Conservation (phyloP, 225 moss, liverwort and hornwort species). For the Straminergon stramineum region DNA sequence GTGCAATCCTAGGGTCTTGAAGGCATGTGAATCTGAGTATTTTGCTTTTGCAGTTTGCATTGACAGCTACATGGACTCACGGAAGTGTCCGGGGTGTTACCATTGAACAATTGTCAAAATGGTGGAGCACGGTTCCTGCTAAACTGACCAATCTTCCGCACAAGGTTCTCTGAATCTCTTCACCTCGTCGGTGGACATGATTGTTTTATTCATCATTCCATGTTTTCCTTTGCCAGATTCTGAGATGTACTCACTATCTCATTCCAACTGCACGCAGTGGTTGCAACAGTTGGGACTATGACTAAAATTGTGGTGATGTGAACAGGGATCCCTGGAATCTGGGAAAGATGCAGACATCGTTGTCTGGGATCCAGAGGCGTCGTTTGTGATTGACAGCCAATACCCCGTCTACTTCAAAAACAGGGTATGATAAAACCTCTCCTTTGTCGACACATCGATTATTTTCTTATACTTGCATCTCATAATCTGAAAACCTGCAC, state of each 20-base stretch:
- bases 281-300: not conserved
- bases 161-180: constrained; percentile 42
- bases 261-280: not conserved
- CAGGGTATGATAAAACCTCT: constrained; percentile 21
- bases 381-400: constrained; percentile 53
- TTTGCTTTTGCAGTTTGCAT: constrained; percentile 43
- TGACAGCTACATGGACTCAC: constrained; percentile 85
- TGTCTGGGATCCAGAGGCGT: constrained; percentile 88
- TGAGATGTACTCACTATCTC: no score
- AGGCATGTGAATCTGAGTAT: not conserved
- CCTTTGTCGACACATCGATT: not conserved
- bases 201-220: not conserved
- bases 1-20: not conserved
- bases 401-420: constrained; percentile 76
- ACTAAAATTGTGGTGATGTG: not conserved
- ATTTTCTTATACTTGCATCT: not conserved
- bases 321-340: constrained; percentile 69
- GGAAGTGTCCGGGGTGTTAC: constrained; percentile 65
- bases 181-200: not conserved
- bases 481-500: not conserved
- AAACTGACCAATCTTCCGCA: constrained; percentile 72
- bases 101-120: constrained; percentile 65
- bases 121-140: constrained; percentile 82
- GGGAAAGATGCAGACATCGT: constrained; percentile 98
- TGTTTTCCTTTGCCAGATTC: not conserved